Conservation (phyloP, 352 stramenopile species). For the Elongisporangium anandrum region DNA sequence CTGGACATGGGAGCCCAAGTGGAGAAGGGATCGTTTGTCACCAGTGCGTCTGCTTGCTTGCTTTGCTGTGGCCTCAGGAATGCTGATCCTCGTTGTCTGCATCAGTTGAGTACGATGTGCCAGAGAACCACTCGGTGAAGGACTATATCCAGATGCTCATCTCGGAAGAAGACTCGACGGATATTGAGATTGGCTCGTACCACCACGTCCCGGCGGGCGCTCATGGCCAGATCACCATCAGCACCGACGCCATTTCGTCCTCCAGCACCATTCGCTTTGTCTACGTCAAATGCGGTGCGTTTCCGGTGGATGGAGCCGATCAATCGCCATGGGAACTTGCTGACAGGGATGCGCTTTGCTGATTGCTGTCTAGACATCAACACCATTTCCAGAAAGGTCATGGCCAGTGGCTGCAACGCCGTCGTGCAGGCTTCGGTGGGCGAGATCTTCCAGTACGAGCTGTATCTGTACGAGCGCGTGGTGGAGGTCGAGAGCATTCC, state of each 20-base stretch:
- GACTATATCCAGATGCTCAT: slow-evolving; percentile 87
- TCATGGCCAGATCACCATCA: slow-evolving; percentile 75
- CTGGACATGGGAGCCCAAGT: slow-evolving; percentile 80
- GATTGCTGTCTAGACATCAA: slow-evolving; percentile 76
- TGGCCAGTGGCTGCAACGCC: slow-evolving; percentile 82
- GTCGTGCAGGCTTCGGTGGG: slow-evolving; percentile 78
- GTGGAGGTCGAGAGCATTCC: slow-evolving; percentile 86
- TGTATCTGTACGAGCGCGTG: slow-evolving; percentile 84
- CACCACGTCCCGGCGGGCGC: slow-evolving; percentile 61
- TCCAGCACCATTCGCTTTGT: slow-evolving; percentile 77
- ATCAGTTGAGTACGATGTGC: slow-evolving; percentile 76
- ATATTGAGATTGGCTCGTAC: slow-evolving; percentile 76
- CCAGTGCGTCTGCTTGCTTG: slow-evolving; percentile 29
- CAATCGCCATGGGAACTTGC: no score
- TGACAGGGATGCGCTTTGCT: not conserved
- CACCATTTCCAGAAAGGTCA: slow-evolving; percentile 74
- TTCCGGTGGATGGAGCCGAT: no score
- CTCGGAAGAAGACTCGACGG: slow-evolving; percentile 60
- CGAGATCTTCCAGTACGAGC: slow-evolving; percentile 87
- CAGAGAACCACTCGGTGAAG: slow-evolving; percentile 76
- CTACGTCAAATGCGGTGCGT: slow-evolving; percentile 75
- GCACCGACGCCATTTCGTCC: slow-evolving; percentile 59
- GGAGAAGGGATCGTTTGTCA: slow-evolving; percentile 81
- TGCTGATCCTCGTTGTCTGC: slow-evolving; percentile 2
- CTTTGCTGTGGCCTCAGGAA: not conserved